Evolutionary conservation across 1,139 yeast genomes (phyloP).

Genomic region (Pichia sp.): DNA sequence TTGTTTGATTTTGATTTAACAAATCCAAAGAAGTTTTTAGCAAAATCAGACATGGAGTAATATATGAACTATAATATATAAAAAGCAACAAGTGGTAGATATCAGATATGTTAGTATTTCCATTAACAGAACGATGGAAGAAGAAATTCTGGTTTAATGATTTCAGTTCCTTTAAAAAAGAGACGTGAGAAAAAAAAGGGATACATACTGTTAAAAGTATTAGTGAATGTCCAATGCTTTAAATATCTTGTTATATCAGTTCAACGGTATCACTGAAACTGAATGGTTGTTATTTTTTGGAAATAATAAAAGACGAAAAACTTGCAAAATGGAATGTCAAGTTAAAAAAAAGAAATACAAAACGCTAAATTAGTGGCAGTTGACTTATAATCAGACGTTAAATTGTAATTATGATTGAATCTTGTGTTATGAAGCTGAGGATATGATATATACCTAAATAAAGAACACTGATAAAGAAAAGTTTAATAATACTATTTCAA

Average conservation of each 20-base stretch:
- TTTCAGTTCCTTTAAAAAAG: background rate
- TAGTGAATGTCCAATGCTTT: background rate
- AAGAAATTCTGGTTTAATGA: background rate
- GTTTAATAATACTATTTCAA: too few species aligned
- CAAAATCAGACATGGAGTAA: slow-evolving; percentile 53
- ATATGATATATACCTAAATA: too few species aligned
- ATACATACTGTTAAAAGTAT: background rate
- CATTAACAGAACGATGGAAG: background rate
- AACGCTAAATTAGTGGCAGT: background rate
- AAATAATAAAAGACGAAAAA: background rate
- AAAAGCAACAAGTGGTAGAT: background rate
- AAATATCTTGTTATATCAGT: background rate
- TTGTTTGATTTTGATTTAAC: slow-evolving; percentile 25
- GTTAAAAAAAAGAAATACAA: background rate
- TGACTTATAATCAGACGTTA: background rate
- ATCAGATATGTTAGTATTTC: background rate
- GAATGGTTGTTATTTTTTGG: background rate
- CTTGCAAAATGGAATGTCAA: background rate
- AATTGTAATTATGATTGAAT: background rate
- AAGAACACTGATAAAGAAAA: too few species aligned
- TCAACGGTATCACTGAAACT: background rate
- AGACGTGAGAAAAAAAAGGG: background rate
- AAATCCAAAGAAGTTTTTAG: slow-evolving; percentile 54
- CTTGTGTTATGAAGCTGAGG: too few species aligned
- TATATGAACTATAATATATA: background rate